phyloP scores from a whole-genome alignment of 2,329 filamentous ascomycete genomes.

The Talaromyces sp. region DNA sequence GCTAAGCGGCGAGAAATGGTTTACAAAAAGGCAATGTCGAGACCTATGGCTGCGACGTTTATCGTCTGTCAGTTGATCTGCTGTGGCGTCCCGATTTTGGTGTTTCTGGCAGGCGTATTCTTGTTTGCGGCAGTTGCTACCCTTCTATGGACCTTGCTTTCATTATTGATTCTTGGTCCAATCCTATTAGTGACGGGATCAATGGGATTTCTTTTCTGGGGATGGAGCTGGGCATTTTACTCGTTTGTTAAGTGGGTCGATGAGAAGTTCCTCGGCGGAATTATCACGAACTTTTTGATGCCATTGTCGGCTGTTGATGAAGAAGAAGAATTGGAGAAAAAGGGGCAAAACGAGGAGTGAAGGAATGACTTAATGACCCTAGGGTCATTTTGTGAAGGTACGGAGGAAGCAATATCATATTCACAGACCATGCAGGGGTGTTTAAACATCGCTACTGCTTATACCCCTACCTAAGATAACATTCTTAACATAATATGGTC shows the following conservation, averaged over 20 bases:
- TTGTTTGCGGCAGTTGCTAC: slow-evolving; percentile 27
- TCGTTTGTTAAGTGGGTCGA: slow-evolving; percentile 22
- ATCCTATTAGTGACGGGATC: slow-evolving; percentile 24
- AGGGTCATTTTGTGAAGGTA: background rate
- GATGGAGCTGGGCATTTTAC: slow-evolving; percentile 25
- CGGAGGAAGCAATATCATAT: background rate
- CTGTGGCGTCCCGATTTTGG: slow-evolving; percentile 27
- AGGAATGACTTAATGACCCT: too few relatives aligned
- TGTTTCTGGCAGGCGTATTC: slow-evolving; percentile 27
- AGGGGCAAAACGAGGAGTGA: background rate
- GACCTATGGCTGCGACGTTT: slow-evolving; percentile 27
- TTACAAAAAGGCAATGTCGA: slow-evolving; percentile 23
- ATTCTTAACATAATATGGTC: background rate
- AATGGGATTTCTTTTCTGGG: slow-evolving; percentile 24
- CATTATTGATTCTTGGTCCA: slow-evolving; percentile 25
- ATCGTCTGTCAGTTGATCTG: slow-evolving; percentile 28
- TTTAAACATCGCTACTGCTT: background rate
- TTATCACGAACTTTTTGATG: slow-evolving; percentile 20
- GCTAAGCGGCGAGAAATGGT: slow-evolving; percentile 21
- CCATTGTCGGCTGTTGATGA: slow-evolving; percentile 5
- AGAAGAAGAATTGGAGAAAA: background rate
- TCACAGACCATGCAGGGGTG: background rate
- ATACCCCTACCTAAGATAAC: background rate
- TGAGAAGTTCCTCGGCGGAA: slow-evolving; percentile 19
- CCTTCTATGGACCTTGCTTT: slow-evolving; percentile 25